Evolutionary conservation across 345 rosid genomes (phyloP).

Genomic region (Triadica sebifera): DNA sequence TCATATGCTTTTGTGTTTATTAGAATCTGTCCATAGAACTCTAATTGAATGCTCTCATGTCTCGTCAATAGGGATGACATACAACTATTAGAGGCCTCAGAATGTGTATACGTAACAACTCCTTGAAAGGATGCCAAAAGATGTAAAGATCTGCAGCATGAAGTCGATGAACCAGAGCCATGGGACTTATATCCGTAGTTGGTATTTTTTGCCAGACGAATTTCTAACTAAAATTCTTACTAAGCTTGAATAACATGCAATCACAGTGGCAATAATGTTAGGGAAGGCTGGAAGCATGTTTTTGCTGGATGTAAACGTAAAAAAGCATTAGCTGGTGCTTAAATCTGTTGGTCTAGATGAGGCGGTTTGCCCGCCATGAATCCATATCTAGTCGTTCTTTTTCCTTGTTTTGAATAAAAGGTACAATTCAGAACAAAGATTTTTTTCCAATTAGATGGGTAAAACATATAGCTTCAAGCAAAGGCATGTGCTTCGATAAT

Average conservation of each 20-base stretch:
- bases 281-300: neutral
- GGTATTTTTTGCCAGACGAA: slow-evolving; percentile 1
- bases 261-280: slow-evolving; percentile 4
- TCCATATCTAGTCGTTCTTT: too few relatives aligned
- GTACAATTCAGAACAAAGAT: too few relatives aligned
- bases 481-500: too few relatives aligned
- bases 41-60: neutral
- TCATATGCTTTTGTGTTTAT: neutral
- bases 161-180: neutral
- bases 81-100: slow-evolving; percentile 9
- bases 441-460: too few relatives aligned
- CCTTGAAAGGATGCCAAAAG: slow-evolving; percentile 5
- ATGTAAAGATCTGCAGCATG: neutral
- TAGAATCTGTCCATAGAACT: too few relatives aligned
- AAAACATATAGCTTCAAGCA: too few relatives aligned
- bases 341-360: neutral
- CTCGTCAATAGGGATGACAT: slow-evolving; percentile 18
- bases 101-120: slow-evolving; percentile 16
- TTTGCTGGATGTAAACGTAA: slow-evolving; percentile 4
- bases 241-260: neutral
- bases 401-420: too few relatives aligned
- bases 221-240: neutral
- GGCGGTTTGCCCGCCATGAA: neutral
- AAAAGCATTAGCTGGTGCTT: neutral
- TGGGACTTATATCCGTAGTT: slow-evolving; percentile 12